phyloP scores from a whole-genome alignment of 2,329 filamentous ascomycete genomes.

The Colletotrichum horii region DNA sequence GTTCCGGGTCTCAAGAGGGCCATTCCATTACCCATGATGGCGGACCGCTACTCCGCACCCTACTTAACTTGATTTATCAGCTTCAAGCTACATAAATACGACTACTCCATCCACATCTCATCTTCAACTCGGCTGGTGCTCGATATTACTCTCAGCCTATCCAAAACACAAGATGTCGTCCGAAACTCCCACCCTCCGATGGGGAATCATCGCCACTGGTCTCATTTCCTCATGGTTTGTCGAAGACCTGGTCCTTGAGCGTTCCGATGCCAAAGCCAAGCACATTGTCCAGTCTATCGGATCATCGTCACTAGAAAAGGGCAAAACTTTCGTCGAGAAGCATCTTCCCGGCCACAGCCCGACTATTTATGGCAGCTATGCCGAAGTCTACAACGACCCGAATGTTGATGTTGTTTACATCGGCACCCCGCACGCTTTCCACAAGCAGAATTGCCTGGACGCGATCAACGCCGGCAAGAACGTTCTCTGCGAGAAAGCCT shows the following conservation, averaged over 20 bases:
- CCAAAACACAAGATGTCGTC: background rate
- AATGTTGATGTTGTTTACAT: slow-evolving; percentile 52
- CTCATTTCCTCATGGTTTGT: slow-evolving; percentile 38
- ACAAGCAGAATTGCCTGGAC: slow-evolving; percentile 47
- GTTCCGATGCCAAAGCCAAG: slow-evolving; percentile 38
- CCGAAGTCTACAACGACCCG: slow-evolving; percentile 43
- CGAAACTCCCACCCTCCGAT: slow-evolving; percentile 30
- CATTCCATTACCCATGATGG: background rate
- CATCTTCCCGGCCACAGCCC: slow-evolving; percentile 26
- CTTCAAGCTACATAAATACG: background rate
- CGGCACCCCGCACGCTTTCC: slow-evolving; percentile 49
- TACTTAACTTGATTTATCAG: background rate
- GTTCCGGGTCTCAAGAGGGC: background rate
- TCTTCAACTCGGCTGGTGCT: background rate
- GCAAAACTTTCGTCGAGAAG: slow-evolving; percentile 41
- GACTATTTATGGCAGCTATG: slow-evolving; percentile 44
- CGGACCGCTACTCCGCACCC: background rate
- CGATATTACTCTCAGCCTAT: background rate
- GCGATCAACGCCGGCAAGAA: slow-evolving; percentile 48
- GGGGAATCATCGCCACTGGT: slow-evolving; percentile 35
- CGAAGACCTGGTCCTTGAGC: slow-evolving; percentile 40
- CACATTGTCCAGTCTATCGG: slow-evolving; percentile 49
- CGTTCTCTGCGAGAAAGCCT: slow-evolving; percentile 51
- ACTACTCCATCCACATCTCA: background rate
- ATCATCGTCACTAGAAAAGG: slow-evolving; percentile 43